Base-by-base conservation (phyloP, 768 basidiomycete genomes). In the Agrocybe pediades region DNA sequence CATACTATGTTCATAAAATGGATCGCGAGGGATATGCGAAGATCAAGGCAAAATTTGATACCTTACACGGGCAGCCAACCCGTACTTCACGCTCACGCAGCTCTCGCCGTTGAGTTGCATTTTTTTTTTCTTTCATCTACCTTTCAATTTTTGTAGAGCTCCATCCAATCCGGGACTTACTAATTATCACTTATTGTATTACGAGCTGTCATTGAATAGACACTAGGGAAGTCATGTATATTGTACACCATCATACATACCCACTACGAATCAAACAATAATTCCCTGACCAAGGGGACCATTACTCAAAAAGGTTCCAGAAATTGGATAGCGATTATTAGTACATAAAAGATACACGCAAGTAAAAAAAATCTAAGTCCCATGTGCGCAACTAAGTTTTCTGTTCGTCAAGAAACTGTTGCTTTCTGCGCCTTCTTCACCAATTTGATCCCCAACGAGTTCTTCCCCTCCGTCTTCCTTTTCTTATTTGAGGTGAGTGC, bases 1-100 rank as follows among this genome's bases (percentile, higher is more conserved):
- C 75, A 23, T 92, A 90, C 62, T 92, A 86, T 62, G 62, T 92
- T 55, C 90, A 92, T 59, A 82, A 84, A 33, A 88, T 92, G 27
- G 88, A 92, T 68, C 81, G 90, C 39, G 75, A 74, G 55, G 85
- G 86, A 16, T 90, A 91, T 61, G 81, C 85, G 9, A 74, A 76
- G 53, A 81, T 85, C 46, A 76, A 74, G 49, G 72, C 79, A 62
- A 71, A 75, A 53, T 85, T 86, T 51, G 85, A 88, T 65, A 82
- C 67, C 48, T 68, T 79, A 17, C 73, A 73, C 51, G 66, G 63
- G 52, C 67, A 58, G 45, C 54, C 62, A 9, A 61, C 58, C 23
- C 61, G 71, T 30, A 71, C 56, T 43, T 67, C 71, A n/a, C 66
- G 71, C 17, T 58, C 62, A 20, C 65, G 69, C 49, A 68, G 59